phyloP scores from a whole-genome alignment of 192 early-diverging fungal genomes.

The Podila verticillata region DNA sequence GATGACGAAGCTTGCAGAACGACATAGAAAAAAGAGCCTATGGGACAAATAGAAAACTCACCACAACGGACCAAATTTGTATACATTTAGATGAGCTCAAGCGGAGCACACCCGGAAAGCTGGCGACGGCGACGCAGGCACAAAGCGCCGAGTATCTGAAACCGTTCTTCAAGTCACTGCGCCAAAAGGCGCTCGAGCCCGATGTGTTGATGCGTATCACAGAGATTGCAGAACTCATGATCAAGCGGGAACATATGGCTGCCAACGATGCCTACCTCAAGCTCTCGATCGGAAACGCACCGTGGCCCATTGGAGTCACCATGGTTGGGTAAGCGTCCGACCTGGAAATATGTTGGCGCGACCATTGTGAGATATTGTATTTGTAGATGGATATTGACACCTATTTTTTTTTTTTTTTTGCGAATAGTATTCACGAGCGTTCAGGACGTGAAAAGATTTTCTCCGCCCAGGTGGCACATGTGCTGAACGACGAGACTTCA shows the following conservation, averaged over 20 bases:
- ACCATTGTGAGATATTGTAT: background rate
- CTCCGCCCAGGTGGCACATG: conserved; percentile 94
- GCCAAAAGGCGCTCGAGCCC: conserved; percentile 74
- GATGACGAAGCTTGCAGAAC: background rate
- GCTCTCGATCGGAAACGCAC: conserved; percentile 96
- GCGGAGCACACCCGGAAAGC: conserved; percentile 81
- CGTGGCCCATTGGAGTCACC: conserved; percentile 98
- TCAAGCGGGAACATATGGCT: conserved; percentile 87
- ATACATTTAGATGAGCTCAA: conserved; percentile 69
- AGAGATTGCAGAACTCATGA: conserved; percentile 89
- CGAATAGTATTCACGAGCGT: conserved; percentile 91
- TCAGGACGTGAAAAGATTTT: conserved; percentile 97
- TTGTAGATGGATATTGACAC: background rate
- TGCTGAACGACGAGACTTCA: conserved; percentile 95
- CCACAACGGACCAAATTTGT: background rate
- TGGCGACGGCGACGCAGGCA: conserved; percentile 79
- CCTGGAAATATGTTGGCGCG: background rate
- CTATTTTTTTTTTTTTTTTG: conserved; percentile 4
- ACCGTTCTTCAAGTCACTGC: conserved; percentile 91
- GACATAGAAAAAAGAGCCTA: background rate
- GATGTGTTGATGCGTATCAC: conserved; percentile 92
- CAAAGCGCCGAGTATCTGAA: conserved; percentile 91
- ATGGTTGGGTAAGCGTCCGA: conserved; percentile 80
- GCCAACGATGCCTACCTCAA: conserved; percentile 95
- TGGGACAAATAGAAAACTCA: background rate